phyloP scores from a whole-genome alignment of 768 basidiomycete species.

The Trametes gibbosa region DNA sequence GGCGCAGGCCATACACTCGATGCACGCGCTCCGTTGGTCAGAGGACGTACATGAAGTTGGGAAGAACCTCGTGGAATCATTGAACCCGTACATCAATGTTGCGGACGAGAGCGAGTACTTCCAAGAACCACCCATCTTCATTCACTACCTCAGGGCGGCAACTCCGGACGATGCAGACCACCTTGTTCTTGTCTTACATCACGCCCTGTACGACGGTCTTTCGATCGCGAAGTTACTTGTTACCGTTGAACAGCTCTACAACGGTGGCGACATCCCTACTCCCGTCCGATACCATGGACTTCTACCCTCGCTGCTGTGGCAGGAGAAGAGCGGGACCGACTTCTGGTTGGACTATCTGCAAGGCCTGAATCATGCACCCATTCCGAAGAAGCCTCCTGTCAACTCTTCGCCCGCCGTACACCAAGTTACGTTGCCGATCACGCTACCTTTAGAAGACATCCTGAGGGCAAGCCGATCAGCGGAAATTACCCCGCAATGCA shows the following conservation, averaged over 20 bases:
- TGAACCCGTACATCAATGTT: slow-evolving; percentile 1
- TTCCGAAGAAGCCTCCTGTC: background rate
- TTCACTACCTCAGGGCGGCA: slow-evolving; percentile 5
- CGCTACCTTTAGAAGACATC: background rate
- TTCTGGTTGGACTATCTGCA: slow-evolving; percentile 34
- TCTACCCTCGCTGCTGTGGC: slow-evolving; percentile 36
- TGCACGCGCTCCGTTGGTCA: slow-evolving; percentile 25
- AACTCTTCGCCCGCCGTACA: background rate
- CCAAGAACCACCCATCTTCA: slow-evolving; percentile 33
- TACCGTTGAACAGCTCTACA: slow-evolving; percentile 34
- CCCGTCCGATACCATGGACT: slow-evolving; percentile 37
- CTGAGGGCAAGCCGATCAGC: slow-evolving; percentile 1
- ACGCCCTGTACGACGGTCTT: slow-evolving; percentile 47
- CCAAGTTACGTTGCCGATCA: background rate
- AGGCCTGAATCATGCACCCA: background rate
- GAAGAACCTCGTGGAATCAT: background rate
- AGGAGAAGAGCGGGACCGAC: slow-evolving; percentile 36
- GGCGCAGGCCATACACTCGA: slow-evolving; percentile 31
- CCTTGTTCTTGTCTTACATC: slow-evolving; percentile 44
- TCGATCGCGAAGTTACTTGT: slow-evolving; percentile 38
- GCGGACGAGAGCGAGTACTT: slow-evolving; percentile 26
- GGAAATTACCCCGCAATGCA: slow-evolving; percentile 37
- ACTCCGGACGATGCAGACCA: background rate
- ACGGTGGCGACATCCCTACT: slow-evolving; percentile 7
- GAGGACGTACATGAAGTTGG: slow-evolving; percentile 7